A percentile compares a stretch with the other conserved stretches of the same genome.
These are phyloP conservation scores for Rubroboletus pulcherrimus DNA, from an alignment of 768 basidiomycete genomes.

Conservation along the genomic window DNA sequence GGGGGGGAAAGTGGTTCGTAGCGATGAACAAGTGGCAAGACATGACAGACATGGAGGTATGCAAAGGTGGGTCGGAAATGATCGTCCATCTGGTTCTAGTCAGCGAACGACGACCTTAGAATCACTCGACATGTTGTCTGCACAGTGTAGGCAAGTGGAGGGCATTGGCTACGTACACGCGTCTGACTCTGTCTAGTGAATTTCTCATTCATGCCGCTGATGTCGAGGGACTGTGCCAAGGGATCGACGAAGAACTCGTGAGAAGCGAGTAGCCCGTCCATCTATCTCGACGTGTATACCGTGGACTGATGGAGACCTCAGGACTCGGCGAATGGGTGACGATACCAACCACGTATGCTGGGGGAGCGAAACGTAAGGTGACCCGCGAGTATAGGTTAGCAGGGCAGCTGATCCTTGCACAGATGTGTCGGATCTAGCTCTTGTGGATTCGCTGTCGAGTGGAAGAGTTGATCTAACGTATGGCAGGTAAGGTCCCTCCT, in stretches of 20 bases:
- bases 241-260: conserved; percentile 90
- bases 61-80: conserved; percentile 51
- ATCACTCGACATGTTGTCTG: conserved; percentile 68
- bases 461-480: conserved; percentile 62
- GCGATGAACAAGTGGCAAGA: conserved; percentile 99
- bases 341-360: conserved; percentile 95
- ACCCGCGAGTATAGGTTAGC: neutral
- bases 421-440: conserved; percentile 79
- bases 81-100: neutral
- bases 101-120: conserved; percentile 42
- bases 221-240: conserved; percentile 95
- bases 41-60: conserved; percentile 91
- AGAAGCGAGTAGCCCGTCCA: conserved; percentile 45
- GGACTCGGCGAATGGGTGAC: conserved; percentile 88
- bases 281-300: neutral
- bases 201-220: conserved; percentile 98
- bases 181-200: conserved; percentile 54
- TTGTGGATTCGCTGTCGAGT: conserved; percentile 73
- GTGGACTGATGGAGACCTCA: conserved; percentile 31
- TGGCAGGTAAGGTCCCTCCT: conserved; percentile 29
- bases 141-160: conserved; percentile 69
- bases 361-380: conserved; percentile 79
- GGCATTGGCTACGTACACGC: neutral
- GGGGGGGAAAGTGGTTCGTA: conserved; percentile 79
- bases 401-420: conserved; percentile 3